A percentile compares a stretch with the other conserved stretches of the same genome.
Evolutionary conservation across 2,329 filamentous ascomycete genomes (phyloP).

Genomic region (Aspergillus sp.): DNA sequence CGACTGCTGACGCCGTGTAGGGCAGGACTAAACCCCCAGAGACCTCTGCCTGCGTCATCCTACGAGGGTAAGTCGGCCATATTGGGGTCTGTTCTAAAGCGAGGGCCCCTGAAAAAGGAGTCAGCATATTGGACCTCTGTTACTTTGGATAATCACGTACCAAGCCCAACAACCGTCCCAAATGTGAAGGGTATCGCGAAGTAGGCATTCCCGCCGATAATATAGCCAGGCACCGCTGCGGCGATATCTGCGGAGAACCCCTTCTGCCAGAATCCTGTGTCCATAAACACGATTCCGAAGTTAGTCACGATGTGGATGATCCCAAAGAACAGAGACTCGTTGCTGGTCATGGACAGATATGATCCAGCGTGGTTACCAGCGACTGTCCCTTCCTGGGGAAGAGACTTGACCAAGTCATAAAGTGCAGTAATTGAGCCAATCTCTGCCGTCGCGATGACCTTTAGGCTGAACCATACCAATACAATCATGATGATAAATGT

Average conservation of each 20-base stretch:
- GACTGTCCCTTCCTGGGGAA: conserved; percentile 34
- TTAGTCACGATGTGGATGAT: conserved; percentile 39
- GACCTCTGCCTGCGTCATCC: conserved; percentile 28
- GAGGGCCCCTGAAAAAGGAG: conserved; percentile 27
- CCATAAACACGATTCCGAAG: conserved; percentile 38
- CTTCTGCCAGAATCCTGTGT: conserved; percentile 49
- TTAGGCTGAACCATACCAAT: conserved; percentile 42
- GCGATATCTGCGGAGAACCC: conserved; percentile 45
- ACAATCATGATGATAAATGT: conserved; percentile 42
- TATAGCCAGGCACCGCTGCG: conserved; percentile 44
- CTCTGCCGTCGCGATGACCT: conserved; percentile 34
- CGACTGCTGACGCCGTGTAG: conserved; percentile 34
- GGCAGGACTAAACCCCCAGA: conserved; percentile 37
- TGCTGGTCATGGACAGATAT: conserved; percentile 40
- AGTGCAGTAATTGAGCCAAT: conserved; percentile 35
- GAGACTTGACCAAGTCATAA: conserved; percentile 40
- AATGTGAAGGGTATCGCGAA: conserved; percentile 50
- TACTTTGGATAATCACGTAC: no score
- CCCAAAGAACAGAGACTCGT: conserved; percentile 40
- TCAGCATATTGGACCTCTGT: no score
- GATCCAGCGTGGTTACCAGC: conserved; percentile 30
- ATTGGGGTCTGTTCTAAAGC: conserved; percentile 46
- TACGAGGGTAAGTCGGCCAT: conserved; percentile 54
- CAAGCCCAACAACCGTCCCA: conserved; percentile 50
- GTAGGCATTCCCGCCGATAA: conserved; percentile 42